A percentile compares a stretch with the other conserved stretches of the same genome.
Conservation (phyloP, 116 monocot species). For the Trichopus zeylanicus region DNA sequence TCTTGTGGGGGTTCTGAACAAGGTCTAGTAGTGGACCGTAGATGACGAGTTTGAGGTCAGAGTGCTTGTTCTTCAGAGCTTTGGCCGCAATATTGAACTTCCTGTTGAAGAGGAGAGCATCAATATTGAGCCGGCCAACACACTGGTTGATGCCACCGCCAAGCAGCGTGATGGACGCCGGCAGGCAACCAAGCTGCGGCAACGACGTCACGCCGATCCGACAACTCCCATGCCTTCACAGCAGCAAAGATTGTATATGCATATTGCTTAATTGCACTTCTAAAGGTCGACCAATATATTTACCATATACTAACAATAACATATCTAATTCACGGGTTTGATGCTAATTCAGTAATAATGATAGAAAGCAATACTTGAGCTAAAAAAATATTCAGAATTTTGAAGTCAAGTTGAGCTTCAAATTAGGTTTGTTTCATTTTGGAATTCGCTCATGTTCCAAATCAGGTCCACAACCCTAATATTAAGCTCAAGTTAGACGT, state of each 20-base stretch:
- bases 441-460: too few relatives aligned
- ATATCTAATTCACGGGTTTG: too few relatives aligned
- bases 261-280: too few relatives aligned
- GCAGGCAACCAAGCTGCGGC: slow-evolving; percentile 59
- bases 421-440: too few relatives aligned
- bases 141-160: slow-evolving; percentile 39
- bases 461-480: too few relatives aligned
- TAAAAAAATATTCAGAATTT: too few relatives aligned
- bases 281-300: too few relatives aligned
- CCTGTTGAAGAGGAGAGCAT: slow-evolving; percentile 41
- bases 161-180: slow-evolving; percentile 56
- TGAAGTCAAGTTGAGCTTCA: too few relatives aligned
- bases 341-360: too few relatives aligned
- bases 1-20: slow-evolving; percentile 24
- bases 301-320: too few relatives aligned
- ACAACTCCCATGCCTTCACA: slow-evolving; percentile 31
- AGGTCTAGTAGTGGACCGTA: slow-evolving; percentile 37
- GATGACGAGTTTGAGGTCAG: slow-evolving; percentile 46
- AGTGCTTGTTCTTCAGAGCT: slow-evolving; percentile 27
- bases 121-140: slow-evolving; percentile 39
- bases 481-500: too few relatives aligned
- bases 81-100: slow-evolving; percentile 26
- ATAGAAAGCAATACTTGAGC: too few relatives aligned
- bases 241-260: neutral
- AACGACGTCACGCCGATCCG: slow-evolving; percentile 58